A percentile compares a stretch with the other conserved stretches of the same genome.
Conservation (phyloP, 2,329 filamentous ascomycete species). For the Fusarium sp. region DNA sequence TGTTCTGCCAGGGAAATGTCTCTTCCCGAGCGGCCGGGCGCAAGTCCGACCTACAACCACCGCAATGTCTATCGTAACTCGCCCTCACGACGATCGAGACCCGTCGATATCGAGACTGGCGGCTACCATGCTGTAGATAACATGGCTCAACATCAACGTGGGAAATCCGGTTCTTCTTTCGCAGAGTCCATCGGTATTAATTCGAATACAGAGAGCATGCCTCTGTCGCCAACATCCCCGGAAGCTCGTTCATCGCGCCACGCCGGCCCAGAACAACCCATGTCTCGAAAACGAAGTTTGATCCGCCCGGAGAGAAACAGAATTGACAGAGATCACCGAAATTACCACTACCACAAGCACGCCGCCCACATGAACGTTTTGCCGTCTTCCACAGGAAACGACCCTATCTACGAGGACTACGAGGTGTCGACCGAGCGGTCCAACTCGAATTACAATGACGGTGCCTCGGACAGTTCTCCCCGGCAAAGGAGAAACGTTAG, state of each 20-base stretch:
- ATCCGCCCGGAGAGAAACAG: slow-evolving; percentile 90
- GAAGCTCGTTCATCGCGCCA: slow-evolving; percentile 52
- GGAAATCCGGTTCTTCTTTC: slow-evolving; percentile 71
- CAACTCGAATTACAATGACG: slow-evolving; percentile 63
- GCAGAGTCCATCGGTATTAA: slow-evolving; percentile 72
- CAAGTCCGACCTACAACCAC: slow-evolving; percentile 72
- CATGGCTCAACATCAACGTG: slow-evolving; percentile 66
- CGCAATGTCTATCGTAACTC: slow-evolving; percentile 77
- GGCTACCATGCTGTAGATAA: slow-evolving; percentile 62
- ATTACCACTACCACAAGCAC: slow-evolving; percentile 96
- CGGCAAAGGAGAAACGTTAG: slow-evolving; percentile 55
- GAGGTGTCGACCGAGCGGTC: slow-evolving; percentile 74
- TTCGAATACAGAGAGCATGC: slow-evolving; percentile 68
- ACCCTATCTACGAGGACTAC: slow-evolving; percentile 86
- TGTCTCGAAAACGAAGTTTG: slow-evolving; percentile 85
- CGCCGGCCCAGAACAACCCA: slow-evolving; percentile 52
- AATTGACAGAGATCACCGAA: slow-evolving; percentile 89
- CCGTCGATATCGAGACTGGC: slow-evolving; percentile 79
- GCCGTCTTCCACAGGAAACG: slow-evolving; percentile 93
- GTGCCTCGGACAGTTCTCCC: slow-evolving; percentile 62
- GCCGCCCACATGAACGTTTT: slow-evolving; percentile 92
- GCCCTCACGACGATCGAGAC: slow-evolving; percentile 74
- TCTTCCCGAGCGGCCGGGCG: slow-evolving; percentile 75
- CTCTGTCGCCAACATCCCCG: slow-evolving; percentile 64
- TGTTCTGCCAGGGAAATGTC: slow-evolving; percentile 66